These are phyloP conservation scores for Samsoniella hepiali DNA, from an alignment of 2,329 filamentous ascomycete genomes.

Conservation along the genomic window DNA sequence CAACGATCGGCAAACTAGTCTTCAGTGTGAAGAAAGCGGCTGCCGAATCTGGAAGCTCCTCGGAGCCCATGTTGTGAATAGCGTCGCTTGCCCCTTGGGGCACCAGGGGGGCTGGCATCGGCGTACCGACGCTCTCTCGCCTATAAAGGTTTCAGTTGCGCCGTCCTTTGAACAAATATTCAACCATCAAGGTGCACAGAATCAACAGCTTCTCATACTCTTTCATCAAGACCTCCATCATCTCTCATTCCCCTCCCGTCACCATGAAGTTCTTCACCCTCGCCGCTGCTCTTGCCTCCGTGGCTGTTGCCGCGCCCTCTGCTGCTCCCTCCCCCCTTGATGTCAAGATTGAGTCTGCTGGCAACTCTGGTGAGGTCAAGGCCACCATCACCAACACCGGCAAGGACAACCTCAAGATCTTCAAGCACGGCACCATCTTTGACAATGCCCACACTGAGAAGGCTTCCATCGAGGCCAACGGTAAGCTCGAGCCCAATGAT, in stretches of 20 bases:
- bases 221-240: background rate
- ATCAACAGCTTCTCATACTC: background rate
- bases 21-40: background rate
- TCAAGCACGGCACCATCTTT: conserved; percentile 48
- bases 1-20: conserved; percentile 1
- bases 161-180: background rate
- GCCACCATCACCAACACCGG: conserved; percentile 48
- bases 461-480: conserved; percentile 5
- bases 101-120: background rate
- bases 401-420: conserved; percentile 40
- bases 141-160: conserved; percentile 1
- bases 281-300: conserved; percentile 33
- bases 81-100: background rate
- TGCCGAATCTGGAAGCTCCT: conserved; percentile 7
- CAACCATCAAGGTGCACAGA: conserved; percentile 4
- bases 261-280: conserved; percentile 39
- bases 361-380: conserved; percentile 45
- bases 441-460: conserved; percentile 44
- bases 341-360: conserved; percentile 39
- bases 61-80: background rate
- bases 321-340: conserved; percentile 32
- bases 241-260: background rate
- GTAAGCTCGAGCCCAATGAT: background rate
- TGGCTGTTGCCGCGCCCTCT: conserved; percentile 32
- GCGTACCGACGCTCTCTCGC: background rate